Base-by-base conservation (phyloP, 108 stramenopile species). In the Skeletonema costatum region DNA sequence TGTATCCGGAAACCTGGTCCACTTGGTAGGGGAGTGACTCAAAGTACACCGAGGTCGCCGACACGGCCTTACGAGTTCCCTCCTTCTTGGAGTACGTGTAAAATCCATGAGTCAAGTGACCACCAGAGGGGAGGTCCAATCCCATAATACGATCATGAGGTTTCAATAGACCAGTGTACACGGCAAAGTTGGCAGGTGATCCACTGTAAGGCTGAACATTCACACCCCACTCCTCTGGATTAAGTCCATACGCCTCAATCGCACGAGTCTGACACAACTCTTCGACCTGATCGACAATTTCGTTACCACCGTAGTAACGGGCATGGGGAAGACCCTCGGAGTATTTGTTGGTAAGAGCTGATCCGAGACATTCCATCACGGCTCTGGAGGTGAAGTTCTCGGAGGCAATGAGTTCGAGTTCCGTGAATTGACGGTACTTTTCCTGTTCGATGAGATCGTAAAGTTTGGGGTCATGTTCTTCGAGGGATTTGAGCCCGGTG, bases 71-170 rank as follows among this genome's bases (percentile, higher is more conserved):
- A 19, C 93, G 87, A 42, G 94, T 95, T 58, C 92, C 91, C 76
- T 99, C 98, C 92, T 97, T 97, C 87, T 99, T 99, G 64, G 89
- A 91, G 87, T 96, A 98, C 31, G 99, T 99, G 97, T 99, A 99
- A 75, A 98, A 99, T 64, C 97, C 97, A 78, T 99, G 99, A 30
- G 99, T 98, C 75, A 99, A 87, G 87, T 99, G 99, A 50, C 99
- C 99, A 48, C 99, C 99, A 60, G 91, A 93, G 65, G 99, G 99
- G 51, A 99, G 87, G 82, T 99, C 99, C 70, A 99, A 87, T 63
- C 98, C 99, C 99, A 99, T 99, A 93, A 99, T 99, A 71, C 99
- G 98, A 78, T 99, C 99, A 81, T 99, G 99, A 33, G 99, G 99
- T 48, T 83, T 74, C 32, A 99, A 86, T 29, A 99, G 83, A 39